Evolutionary conservation across 2,329 filamentous ascomycete species (phyloP).

Genomic region (Eutypa lata): DNA sequence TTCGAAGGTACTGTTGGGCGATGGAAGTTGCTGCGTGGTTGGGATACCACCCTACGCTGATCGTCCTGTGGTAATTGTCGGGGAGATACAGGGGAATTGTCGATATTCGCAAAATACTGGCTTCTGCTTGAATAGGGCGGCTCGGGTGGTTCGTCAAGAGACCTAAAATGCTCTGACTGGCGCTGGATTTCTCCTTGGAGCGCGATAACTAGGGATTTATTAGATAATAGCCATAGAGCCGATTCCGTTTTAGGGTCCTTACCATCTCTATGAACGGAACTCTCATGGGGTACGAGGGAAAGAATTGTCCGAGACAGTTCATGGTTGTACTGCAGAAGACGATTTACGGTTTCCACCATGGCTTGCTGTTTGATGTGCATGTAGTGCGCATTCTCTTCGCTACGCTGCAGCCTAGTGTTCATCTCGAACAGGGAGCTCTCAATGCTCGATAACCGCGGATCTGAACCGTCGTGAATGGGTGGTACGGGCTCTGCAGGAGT

Average conservation of each 20-base stretch:
- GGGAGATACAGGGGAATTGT: slow-evolving; percentile 80
- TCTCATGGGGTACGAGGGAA: slow-evolving; percentile 71
- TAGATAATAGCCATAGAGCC: slow-evolving; percentile 18
- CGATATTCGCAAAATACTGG: slow-evolving; percentile 64
- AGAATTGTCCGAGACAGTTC: slow-evolving; percentile 76
- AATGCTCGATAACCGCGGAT: slow-evolving; percentile 69
- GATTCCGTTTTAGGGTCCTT: slow-evolving; percentile 36
- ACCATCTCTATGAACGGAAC: slow-evolving; percentile 79
- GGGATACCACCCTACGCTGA: slow-evolving; percentile 65
- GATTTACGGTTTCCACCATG: slow-evolving; percentile 75
- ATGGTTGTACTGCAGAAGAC: slow-evolving; percentile 73
- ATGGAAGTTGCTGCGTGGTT: slow-evolving; percentile 62
- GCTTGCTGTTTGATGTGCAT: slow-evolving; percentile 79
- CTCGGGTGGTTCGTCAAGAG: slow-evolving; percentile 65
- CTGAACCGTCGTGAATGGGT: slow-evolving; percentile 68
- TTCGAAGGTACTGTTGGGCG: slow-evolving; percentile 79
- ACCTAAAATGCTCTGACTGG: slow-evolving; percentile 54
- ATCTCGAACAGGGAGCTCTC: slow-evolving; percentile 85
- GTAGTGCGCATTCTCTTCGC: slow-evolving; percentile 78
- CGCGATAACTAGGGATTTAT: slow-evolving; percentile 43
- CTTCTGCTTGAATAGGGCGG: slow-evolving; percentile 61
- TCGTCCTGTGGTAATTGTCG: slow-evolving; percentile 86
- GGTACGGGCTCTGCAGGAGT: slow-evolving; percentile 80
- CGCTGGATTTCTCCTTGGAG: slow-evolving; percentile 60
- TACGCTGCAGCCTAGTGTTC: slow-evolving; percentile 69